Evolutionary conservation across 2,329 filamentous ascomycete genomes (phyloP).

Genomic region (Ophiostoma sp.): DNA sequence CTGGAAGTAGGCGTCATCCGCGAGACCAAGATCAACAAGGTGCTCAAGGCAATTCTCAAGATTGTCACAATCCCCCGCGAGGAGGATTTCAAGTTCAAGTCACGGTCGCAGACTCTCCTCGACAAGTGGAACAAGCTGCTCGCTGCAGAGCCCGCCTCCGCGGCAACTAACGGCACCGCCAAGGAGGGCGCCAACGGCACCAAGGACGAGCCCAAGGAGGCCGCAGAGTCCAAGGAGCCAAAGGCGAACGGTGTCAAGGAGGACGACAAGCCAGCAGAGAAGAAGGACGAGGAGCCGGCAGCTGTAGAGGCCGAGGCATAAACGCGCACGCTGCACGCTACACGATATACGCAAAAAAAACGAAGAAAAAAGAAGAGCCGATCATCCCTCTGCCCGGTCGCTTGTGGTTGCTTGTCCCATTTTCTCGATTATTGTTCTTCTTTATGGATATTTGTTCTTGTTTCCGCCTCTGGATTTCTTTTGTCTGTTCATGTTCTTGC

Average conservation of each 20-base stretch:
- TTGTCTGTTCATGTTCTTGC: background rate
- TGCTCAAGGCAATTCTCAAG: conserved; percentile 90
- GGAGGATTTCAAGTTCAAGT: conserved; percentile 83
- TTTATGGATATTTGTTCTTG: background rate
- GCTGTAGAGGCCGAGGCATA: conserved; percentile 25
- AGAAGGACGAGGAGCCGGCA: conserved; percentile 20
- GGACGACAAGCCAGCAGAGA: conserved; percentile 19
- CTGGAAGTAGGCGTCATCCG: conserved; percentile 86
- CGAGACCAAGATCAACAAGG: conserved; percentile 96
- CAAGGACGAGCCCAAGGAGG: conserved; percentile 27
- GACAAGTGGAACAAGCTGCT: conserved; percentile 84
- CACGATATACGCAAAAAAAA: background rate
- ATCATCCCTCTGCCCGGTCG: background rate
- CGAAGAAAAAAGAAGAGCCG: background rate
- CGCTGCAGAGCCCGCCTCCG: conserved; percentile 41
- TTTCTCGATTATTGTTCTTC: background rate
- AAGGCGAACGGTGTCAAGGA: conserved; percentile 34
- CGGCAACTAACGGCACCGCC: conserved; percentile 28
- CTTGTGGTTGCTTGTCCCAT: background rate
- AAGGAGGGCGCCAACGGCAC: conserved; percentile 31
- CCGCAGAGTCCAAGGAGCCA: conserved; percentile 34
- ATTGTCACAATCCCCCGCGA: conserved; percentile 79
- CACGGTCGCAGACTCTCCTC: conserved; percentile 72
- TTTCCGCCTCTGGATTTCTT: background rate
- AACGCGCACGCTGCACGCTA: background rate